Conservation (phyloP, 306 rosid species). For the Mimosa bimucronata region DNA sequence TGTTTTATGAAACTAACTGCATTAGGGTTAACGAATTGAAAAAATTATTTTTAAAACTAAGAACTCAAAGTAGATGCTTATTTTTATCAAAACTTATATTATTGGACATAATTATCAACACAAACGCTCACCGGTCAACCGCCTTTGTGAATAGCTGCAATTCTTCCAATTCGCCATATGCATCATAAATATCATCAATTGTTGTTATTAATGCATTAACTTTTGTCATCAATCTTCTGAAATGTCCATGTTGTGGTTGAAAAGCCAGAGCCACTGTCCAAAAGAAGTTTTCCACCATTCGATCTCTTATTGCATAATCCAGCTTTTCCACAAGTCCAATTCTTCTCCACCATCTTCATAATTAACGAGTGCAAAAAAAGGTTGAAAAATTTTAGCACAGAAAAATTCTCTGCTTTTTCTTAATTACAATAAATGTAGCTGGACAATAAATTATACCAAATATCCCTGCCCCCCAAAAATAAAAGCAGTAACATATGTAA, state of each 20-base stretch:
- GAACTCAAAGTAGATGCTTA: no score
- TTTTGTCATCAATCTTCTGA: not conserved
- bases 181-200: not conserved
- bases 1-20: no score
- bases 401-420: not conserved
- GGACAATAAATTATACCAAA: not conserved
- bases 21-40: no score
- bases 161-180: not conserved
- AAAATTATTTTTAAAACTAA: no score
- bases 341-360: not conserved
- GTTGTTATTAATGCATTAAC: not conserved
- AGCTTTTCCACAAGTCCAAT: not conserved
- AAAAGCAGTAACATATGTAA: no score
- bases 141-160: not conserved
- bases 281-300: not conserved
- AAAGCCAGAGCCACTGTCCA: not conserved
- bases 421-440: no score
- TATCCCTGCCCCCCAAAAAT: no score
- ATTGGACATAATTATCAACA: not conserved
- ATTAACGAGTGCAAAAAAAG: not conserved
- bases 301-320: not conserved
- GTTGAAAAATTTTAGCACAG: not conserved
- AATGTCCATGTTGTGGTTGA: not conserved
- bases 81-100: no score
- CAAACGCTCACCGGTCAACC: not conserved